These are phyloP conservation scores for Penicillium flavigenum DNA, from an alignment of 495 filamentous ascomycete genomes.

Conservation along the genomic window DNA sequence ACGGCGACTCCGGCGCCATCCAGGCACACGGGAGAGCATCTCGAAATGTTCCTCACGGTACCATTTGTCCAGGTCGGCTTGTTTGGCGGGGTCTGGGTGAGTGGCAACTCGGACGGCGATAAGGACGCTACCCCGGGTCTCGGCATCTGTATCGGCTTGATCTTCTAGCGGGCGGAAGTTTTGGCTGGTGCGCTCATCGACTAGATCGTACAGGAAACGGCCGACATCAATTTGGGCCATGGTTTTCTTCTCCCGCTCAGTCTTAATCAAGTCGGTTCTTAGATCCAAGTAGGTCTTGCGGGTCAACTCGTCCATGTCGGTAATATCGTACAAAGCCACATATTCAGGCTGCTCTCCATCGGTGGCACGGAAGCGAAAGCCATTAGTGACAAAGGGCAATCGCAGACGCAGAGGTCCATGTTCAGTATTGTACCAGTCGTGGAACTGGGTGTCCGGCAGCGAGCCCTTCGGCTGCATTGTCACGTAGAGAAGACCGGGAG, in stretches of 20 bases:
- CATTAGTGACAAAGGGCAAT: constrained; percentile 69
- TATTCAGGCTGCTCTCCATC: constrained; percentile 62
- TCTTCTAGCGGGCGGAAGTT: constrained; percentile 59
- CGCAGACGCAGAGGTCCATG: constrained; percentile 77
- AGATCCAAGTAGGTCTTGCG: constrained; percentile 65
- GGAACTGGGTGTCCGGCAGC: constrained; percentile 67
- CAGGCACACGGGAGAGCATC: constrained; percentile 68
- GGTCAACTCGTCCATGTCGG: constrained; percentile 65
- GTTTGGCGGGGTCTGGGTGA: constrained; percentile 49
- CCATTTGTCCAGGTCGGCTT: constrained; percentile 63
- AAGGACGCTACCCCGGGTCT: constrained; percentile 55
- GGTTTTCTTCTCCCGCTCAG: constrained; percentile 68
- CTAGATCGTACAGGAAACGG: constrained; percentile 64
- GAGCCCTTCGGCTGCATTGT: constrained; percentile 70
- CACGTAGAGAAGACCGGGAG: constrained; percentile 69
- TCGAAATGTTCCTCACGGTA: constrained; percentile 70
- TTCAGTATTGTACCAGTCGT: constrained; percentile 91
- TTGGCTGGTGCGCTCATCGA: constrained; percentile 51
- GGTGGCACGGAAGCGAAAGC: constrained; percentile 70
- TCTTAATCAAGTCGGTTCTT: constrained; percentile 62
- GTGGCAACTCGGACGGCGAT: constrained; percentile 60
- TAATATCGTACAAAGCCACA: constrained; percentile 78
- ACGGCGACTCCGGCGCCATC: constrained; percentile 69
- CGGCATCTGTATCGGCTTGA: constrained; percentile 54
- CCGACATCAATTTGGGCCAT: constrained; percentile 74